Percentiles rank a stretch among this genome's conserved stretches.
phyloP scores from a whole-genome alignment of 805 yeast genomes.

The Blastobotrys chiropterorum region DNA sequence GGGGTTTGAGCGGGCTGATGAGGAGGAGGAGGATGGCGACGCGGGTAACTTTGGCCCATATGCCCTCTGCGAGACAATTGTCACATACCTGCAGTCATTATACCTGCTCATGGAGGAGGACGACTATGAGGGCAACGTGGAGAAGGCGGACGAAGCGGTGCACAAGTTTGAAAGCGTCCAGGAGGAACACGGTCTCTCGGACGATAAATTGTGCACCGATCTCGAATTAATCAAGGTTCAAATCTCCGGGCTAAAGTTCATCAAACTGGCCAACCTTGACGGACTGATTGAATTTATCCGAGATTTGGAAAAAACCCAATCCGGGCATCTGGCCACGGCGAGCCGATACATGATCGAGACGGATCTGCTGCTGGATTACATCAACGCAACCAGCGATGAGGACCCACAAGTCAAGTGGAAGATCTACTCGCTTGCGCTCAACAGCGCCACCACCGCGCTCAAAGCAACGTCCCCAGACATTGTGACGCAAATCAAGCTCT shows the following conservation, averaged over 20 bases:
- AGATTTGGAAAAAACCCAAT: constrained; percentile 6
- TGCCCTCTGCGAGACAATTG: constrained; percentile 1
- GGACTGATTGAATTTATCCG: background rate
- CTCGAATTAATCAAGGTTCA: constrained; percentile 2
- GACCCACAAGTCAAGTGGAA: constrained; percentile 15
- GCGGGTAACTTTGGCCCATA: constrained; percentile 4
- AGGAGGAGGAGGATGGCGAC: background rate
- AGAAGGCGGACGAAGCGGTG: background rate
- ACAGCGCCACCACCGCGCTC: background rate
- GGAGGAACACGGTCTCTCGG: background rate
- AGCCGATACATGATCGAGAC: constrained; percentile 23
- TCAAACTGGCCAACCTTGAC: background rate
- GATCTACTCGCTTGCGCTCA: constrained; percentile 15
- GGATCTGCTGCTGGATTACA: constrained; percentile 21
- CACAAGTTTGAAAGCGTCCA: background rate
- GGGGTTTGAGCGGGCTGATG: background rate
- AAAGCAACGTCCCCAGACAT: constrained; percentile 7
- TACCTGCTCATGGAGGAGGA: background rate
- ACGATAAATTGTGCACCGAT: background rate
- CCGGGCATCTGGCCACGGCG: constrained; percentile 11
- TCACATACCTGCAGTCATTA: background rate
- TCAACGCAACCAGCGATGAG: background rate
- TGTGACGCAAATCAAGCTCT: constrained; percentile 11
- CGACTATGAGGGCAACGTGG: background rate
- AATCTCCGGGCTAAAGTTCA: background rate